Evolutionary conservation across 1,284 basidiomycete genomes (phyloP).

Genomic region (Calocybe gambosa): DNA sequence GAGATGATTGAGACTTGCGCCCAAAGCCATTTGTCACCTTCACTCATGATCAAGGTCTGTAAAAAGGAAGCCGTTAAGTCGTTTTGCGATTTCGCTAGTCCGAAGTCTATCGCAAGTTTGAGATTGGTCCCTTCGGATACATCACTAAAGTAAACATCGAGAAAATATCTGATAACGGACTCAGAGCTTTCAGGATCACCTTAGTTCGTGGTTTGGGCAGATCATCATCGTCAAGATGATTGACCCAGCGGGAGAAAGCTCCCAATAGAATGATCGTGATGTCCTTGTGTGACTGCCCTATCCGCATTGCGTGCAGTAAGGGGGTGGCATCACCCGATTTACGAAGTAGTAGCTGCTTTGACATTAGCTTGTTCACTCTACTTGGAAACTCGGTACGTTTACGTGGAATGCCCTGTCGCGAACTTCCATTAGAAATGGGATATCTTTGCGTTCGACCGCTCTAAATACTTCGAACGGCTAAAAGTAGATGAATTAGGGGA

Average conservation of each 20-base stretch:
- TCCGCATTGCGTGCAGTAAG: slow-evolving; percentile 74
- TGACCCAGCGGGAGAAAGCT: slow-evolving; percentile 77
- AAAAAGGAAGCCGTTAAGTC: slow-evolving; percentile 78
- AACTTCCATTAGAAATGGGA: slow-evolving; percentile 73
- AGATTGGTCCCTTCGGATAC: slow-evolving; percentile 53
- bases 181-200: slow-evolving; percentile 62
- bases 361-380: neutral
- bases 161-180: slow-evolving; percentile 33
- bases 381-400: slow-evolving; percentile 18
- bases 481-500: neutral
- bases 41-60: slow-evolving; percentile 81
- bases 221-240: slow-evolving; percentile 69
- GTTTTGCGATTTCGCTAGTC: slow-evolving; percentile 67
- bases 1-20: slow-evolving; percentile 53
- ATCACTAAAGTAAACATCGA: neutral
- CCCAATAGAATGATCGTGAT: slow-evolving; percentile 72
- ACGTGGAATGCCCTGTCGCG: slow-evolving; percentile 75
- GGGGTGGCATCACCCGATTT: slow-evolving; percentile 72
- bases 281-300: slow-evolving; percentile 67
- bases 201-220: slow-evolving; percentile 58
- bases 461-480: slow-evolving; percentile 71
- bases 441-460: slow-evolving; percentile 68
- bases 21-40: slow-evolving; percentile 76
- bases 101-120: slow-evolving; percentile 78
- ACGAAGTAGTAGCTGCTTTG: slow-evolving; percentile 56